Conservation (phyloP, 2,329 filamentous ascomycete genomes). For the Clarireedia hainanense region DNA sequence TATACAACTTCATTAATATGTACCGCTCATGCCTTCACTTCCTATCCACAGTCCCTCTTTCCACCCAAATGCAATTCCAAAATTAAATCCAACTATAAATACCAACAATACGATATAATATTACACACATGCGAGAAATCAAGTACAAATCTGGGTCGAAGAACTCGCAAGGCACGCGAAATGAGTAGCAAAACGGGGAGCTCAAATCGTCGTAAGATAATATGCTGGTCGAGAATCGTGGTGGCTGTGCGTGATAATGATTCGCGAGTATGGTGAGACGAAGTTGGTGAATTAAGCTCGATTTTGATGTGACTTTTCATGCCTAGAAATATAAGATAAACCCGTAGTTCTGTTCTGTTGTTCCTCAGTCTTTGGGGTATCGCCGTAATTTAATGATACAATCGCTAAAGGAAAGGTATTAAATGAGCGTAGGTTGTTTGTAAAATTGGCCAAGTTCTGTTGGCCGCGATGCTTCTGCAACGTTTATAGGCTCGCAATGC, state of each 20-base stretch:
- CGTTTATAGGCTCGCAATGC: constrained; percentile 47
- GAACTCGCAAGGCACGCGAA: no score
- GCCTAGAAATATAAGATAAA: constrained; percentile 3
- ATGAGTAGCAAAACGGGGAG: not conserved
- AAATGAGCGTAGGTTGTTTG: constrained; percentile 8
- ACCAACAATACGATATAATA: no score
- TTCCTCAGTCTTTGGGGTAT: constrained; percentile 21
- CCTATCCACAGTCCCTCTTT: not conserved
- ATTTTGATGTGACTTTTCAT: not conserved
- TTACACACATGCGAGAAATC: no score
- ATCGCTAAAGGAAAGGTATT: constrained; percentile 10
- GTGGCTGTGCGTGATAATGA: not conserved
- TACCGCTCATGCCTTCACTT: not conserved
- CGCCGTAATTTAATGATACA: constrained; percentile 21
- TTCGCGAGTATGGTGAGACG: not conserved
- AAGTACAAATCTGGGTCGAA: no score
- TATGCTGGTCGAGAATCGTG: not conserved
- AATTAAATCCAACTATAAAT: not conserved
- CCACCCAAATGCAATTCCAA: not conserved
- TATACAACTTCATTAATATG: not conserved
- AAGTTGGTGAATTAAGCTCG: not conserved
- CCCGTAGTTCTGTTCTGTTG: constrained; percentile 24
- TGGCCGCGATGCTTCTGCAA: not conserved
- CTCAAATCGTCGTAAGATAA: no score
- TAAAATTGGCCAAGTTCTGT: not conserved